phyloP scores from a whole-genome alignment of 2,329 filamentous ascomycete species.

The Xylaria sp. region DNA sequence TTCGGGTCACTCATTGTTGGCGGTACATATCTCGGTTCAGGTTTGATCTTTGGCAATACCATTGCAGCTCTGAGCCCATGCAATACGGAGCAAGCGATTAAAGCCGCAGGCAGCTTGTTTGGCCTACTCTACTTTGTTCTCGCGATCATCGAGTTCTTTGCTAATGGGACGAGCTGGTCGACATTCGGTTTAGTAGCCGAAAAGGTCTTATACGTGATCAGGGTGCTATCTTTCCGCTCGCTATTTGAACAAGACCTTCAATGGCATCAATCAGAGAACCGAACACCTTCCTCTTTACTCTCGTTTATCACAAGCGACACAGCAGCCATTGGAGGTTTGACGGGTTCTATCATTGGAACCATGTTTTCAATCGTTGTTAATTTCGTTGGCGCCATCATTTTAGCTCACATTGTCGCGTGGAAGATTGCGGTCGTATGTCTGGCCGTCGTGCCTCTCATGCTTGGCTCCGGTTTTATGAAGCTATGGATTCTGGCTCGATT shows the following conservation, averaged over 20 bases:
- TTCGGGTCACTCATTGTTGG: slow-evolving; percentile 65
- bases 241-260: slow-evolving; percentile 74
- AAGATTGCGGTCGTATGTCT: slow-evolving; percentile 79
- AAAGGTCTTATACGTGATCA: slow-evolving; percentile 71
- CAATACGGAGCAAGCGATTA: slow-evolving; percentile 54
- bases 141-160: slow-evolving; percentile 66
- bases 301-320: slow-evolving; percentile 77
- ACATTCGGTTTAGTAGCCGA: slow-evolving; percentile 69
- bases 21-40: slow-evolving; percentile 63
- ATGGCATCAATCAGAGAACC: slow-evolving; percentile 75
- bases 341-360: slow-evolving; percentile 76
- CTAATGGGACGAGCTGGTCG: slow-evolving; percentile 68
- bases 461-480: slow-evolving; percentile 76
- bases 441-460: slow-evolving; percentile 73
- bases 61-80: slow-evolving; percentile 63
- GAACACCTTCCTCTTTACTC: slow-evolving; percentile 70
- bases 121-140: slow-evolving; percentile 61
- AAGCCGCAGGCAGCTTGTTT: slow-evolving; percentile 51
- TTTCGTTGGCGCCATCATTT: slow-evolving; percentile 73
- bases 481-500: slow-evolving; percentile 70
- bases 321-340: slow-evolving; percentile 73
- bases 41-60: slow-evolving; percentile 65
- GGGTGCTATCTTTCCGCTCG: slow-evolving; percentile 72
- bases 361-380: slow-evolving; percentile 75
- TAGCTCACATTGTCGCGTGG: slow-evolving; percentile 79